Evolutionary conservation across 202 grass and related monocot genomes (phyloP).

Genomic region (Schoenoplectus triqueter): DNA sequence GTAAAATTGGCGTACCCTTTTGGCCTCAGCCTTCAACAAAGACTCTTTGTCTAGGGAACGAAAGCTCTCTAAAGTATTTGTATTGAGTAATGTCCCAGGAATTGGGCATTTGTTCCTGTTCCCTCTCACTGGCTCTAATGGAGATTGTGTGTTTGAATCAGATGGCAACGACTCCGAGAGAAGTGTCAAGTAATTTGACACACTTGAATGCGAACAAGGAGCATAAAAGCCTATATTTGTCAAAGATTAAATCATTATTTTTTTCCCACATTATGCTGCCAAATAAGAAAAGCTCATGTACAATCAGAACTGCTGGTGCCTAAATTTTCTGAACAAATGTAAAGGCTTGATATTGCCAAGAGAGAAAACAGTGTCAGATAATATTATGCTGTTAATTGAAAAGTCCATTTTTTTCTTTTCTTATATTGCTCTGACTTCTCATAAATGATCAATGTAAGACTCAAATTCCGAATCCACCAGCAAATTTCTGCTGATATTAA

Average conservation of each 20-base stretch:
- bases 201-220: constrained; percentile 40
- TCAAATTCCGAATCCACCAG: not conserved
- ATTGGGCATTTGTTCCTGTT: constrained; percentile 66
- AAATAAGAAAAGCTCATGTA: no score
- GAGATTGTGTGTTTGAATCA: constrained; percentile 27
- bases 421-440: no score
- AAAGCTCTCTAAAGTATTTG: constrained; percentile 75
- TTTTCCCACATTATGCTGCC: no score
- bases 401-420: no score
- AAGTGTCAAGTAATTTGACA: constrained; percentile 51
- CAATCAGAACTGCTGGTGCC: no score
- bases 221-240: constrained; percentile 59
- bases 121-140: constrained; percentile 30
- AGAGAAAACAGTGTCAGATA: no score
- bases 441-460: no score
- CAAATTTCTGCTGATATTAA: not conserved
- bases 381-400: no score
- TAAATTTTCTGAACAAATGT: no score
- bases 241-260: constrained; percentile 26
- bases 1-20: constrained; percentile 56
- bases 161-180: constrained; percentile 49
- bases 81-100: constrained; percentile 79
- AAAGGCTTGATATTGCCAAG: no score
- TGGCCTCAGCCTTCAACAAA: constrained; percentile 64
- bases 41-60: constrained; percentile 51